Evolutionary conservation across 371 early-diverging fungal genomes (phyloP), one percentile per base, ranked within the genome.

Genomic region (Actinomucor elegans): DNA sequence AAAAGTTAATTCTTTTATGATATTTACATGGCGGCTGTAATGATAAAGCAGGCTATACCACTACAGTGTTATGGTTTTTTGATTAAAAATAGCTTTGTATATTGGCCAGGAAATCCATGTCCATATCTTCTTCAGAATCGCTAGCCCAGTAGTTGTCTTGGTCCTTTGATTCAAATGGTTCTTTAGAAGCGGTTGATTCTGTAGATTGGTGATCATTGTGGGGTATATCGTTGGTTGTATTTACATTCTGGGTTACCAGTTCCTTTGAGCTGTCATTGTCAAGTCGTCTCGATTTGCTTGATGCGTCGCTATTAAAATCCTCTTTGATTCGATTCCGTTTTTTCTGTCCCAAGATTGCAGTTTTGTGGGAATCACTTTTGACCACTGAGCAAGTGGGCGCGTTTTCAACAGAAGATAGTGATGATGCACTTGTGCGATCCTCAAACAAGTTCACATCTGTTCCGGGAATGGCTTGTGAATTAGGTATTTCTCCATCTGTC

Each of bases 101-200:
- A 10, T 45, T 45, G 28, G 31, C 15, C 27, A 27, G 18, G 26
- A 29, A 45, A 17, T 45, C 31, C 6, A 45, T 11, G 17, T 52
- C 52, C 43, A 43, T 20, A 5, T 44, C 35, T 28, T 52, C 52
- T 20, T 52, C 52, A 3, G 17, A 15, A 43, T 52, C 52, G 35
- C 52, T 52, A 7, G 29, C 44, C 43, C 52, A 52, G 12, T 34
- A 20, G 28, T 23, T 35, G 27, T 18, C n/a, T 23, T 24, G 17
- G 3, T 18, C 29, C 33, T 1, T 17, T 11, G 27, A 6, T 14
- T 3, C 27, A 27, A 7, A 14, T 27, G 12, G 12, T n/a, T 2
- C n/a, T 14, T n/a, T n/a, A 26, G 8, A 9, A 8, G 9, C 18
- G 27, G 28, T 12, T 27, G 12, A 43, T 24, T 10, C 10, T 27